A percentile compares a stretch with the other conserved stretches of the same genome.
phyloP scores from a whole-genome alignment of 1,139 yeast genomes.

The Taiozyma sp. region DNA sequence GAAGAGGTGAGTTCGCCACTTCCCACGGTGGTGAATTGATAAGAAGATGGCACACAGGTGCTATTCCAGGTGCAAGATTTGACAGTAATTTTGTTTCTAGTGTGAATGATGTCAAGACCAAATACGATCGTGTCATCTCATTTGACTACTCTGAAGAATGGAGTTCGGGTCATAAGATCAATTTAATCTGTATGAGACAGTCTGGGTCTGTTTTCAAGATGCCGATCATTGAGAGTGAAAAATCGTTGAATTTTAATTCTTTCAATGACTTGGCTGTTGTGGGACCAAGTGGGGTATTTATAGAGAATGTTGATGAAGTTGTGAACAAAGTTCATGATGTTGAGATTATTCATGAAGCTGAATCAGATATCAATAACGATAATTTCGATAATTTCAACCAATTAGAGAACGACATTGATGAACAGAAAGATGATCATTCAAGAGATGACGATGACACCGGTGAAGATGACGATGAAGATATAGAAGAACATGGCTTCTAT shows the following conservation, averaged over 20 bases:
- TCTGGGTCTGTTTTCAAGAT: conserved; percentile 83
- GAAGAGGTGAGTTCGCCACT: conserved; percentile 74
- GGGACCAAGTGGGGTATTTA: conserved; percentile 53
- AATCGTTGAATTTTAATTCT: conserved; percentile 62
- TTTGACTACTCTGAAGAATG: conserved; percentile 70
- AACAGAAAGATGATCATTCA: conserved; percentile 10
- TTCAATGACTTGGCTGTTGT: conserved; percentile 64
- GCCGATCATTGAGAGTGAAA: conserved; percentile 69
- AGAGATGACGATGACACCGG: conserved; percentile 26
- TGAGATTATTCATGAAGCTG: conserved; percentile 2
- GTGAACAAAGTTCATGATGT: conserved; percentile 19
- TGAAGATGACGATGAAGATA: conserved; percentile 21
- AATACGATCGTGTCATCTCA: conserved; percentile 76
- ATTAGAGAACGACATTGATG: conserved; percentile 11
- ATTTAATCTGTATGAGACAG: conserved; percentile 80
- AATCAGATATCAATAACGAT: conserved; percentile 6
- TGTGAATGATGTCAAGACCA: conserved; percentile 73
- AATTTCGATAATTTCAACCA: neutral
- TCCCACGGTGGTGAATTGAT: conserved; percentile 75
- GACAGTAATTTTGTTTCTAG: conserved; percentile 70
- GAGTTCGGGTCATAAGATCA: conserved; percentile 37
- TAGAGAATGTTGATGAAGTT: conserved; percentile 26
- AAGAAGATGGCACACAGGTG: conserved; percentile 78
- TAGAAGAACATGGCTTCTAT: conserved; percentile 23
- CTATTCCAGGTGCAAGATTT: conserved; percentile 39